phyloP scores from a whole-genome alignment of 345 rosid genomes.

The Gynandropsis gynandra region DNA sequence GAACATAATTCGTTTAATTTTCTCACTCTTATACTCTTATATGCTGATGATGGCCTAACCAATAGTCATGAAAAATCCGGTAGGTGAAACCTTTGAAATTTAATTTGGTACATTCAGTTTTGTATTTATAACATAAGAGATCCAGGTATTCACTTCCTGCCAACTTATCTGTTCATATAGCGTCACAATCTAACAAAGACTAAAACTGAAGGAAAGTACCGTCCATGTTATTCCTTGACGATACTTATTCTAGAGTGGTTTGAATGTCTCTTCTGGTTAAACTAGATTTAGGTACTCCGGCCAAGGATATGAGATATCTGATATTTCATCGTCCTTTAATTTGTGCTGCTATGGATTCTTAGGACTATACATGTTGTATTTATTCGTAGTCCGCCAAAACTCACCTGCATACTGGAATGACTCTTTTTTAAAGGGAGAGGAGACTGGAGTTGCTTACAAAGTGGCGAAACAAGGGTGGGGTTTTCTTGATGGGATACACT shows the following conservation, averaged over 20 bases:
- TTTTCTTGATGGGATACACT: constrained; percentile 82
- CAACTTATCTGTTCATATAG: not conserved
- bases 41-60: constrained; percentile 6
- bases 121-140: not conserved
- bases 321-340: no score
- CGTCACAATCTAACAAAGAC: constrained; percentile 5
- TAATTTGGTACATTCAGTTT: not conserved
- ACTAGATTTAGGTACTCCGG: no score
- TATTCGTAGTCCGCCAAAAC: constrained; percentile 7
- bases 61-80: not conserved
- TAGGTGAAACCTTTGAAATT: constrained; percentile 2
- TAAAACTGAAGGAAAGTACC: no score
- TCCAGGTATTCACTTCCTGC: not conserved
- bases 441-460: constrained; percentile 69
- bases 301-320: no score
- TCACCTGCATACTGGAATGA: constrained; percentile 22
- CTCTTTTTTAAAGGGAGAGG: constrained; percentile 57
- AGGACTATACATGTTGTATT: constrained; percentile 10
- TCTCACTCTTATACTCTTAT: constrained; percentile 3
- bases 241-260: no score
- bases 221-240: no score
- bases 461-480: constrained; percentile 92
- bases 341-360: no score
- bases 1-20: constrained; percentile 1
- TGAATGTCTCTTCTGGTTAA: no score